Base-by-base conservation (phyloP, 139 green algal genomes). In the Chlorella ohadii region DNA sequence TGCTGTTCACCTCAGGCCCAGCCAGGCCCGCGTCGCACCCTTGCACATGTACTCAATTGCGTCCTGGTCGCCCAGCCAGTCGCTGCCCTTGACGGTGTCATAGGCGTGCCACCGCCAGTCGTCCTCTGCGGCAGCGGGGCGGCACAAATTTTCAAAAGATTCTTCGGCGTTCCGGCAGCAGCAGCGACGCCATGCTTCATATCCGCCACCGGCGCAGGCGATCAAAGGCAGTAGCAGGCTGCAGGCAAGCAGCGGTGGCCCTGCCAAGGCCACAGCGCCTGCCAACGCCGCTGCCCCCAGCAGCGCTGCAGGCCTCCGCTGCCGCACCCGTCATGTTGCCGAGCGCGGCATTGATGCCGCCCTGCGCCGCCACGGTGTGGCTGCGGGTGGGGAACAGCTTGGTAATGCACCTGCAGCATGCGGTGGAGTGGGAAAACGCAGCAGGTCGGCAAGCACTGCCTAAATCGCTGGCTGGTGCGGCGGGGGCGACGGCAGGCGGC, bases 101-200 rank as follows among this genome's bases (percentile, higher is more conserved):
- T 99, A 99, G 19, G 97, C 97, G 83, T 99, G 97, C 97, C 97
- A 99, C 28, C 97, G 88, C 97, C 97, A 99, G 89, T 99, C 96
- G 76, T 99, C 97, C 84, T 97, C 88, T 47, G 75, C 64, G 23
- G 28, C 17, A 12, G 70, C 39, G 38, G 23, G 33, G 7, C 7
- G n/a, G 16, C 27, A 1, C 19, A 20, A 28, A 59, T 0, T 2
- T 13, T 34, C 67, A 74, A 31, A 66, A 55, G 34, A 34, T 51
- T 31, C 67, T 20, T 41, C 41, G 19, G n/a, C 1, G n/a, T 11
- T 51, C n/a, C 27, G 63, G n/a, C 63, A 70, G 28, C 4, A 6
- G 63, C n/a, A n/a, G n/a, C n/a, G n/a, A n/a, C n/a, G n/a, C n/a
- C n/a, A n/a, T n/a, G n/a, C n/a, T n/a, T n/a, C n/a, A n/a, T n/a